Percentiles rank a stretch among this genome's conserved stretches.
These are phyloP conservation scores for Trichoderma sp. DNA, from an alignment of 2,329 filamentous ascomycete genomes.

Conservation along the genomic window DNA sequence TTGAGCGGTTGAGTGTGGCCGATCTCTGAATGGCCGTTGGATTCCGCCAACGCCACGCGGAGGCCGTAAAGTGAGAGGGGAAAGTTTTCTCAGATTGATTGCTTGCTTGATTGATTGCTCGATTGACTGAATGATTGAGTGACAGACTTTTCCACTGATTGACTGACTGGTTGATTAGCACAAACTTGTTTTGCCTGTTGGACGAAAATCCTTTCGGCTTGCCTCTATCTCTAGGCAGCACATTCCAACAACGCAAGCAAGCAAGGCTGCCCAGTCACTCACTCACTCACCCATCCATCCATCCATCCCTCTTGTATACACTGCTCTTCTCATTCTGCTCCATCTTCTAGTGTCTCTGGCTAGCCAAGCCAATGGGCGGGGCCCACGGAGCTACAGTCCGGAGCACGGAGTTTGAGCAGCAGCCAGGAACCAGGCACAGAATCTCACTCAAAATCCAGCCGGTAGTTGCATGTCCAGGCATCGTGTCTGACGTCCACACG, in stretches of 20 bases:
- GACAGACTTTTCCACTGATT: neutral
- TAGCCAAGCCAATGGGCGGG: neutral
- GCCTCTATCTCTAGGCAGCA: neutral
- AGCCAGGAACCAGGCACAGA: conserved; percentile 24
- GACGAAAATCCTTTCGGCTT: neutral
- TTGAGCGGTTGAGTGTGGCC: conserved; percentile 3
- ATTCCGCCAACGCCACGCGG: conserved; percentile 16
- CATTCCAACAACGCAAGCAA: neutral
- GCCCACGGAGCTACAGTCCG: neutral
- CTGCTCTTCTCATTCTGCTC: neutral
- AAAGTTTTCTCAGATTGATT: conserved; percentile 15
- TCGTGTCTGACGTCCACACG: neutral
- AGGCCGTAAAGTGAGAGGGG: conserved; percentile 2
- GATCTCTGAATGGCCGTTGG: conserved; percentile 3
- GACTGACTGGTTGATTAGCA: neutral
- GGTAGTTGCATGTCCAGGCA: neutral
- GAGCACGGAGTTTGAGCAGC: neutral
- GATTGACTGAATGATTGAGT: neutral
- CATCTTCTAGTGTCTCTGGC: neutral
- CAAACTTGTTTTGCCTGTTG: neutral
- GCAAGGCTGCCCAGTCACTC: neutral
- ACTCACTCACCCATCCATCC: neutral
- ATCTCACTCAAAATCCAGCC: neutral
- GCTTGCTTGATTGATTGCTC: neutral
- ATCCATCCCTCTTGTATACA: neutral